A percentile compares a stretch with the other conserved stretches of the same genome.
Evolutionary conservation across 345 rosid species (phyloP).

Genomic region (Eucalyptus pauciflora): DNA sequence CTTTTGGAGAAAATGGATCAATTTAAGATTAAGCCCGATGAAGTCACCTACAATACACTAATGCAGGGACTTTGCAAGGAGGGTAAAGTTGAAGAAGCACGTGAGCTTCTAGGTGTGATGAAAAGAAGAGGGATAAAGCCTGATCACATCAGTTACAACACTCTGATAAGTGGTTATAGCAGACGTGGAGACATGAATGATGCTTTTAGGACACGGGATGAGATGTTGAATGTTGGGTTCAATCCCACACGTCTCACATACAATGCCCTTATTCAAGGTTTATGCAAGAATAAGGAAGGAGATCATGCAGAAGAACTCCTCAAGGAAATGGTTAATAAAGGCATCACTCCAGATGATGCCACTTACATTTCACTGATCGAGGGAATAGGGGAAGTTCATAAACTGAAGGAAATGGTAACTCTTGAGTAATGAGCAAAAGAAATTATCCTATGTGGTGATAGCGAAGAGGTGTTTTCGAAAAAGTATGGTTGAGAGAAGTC

Average conservation of each 20-base stretch:
- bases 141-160: constrained; percentile 74
- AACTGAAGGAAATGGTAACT: neutral
- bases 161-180: constrained; percentile 82
- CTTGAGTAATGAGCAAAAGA: neutral
- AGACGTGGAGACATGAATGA: constrained; percentile 72
- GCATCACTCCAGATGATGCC: constrained; percentile 74
- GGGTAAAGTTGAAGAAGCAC: constrained; percentile 86
- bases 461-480: neutral
- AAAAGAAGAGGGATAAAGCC: constrained; percentile 74
- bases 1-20: constrained; percentile 66
- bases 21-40: constrained; percentile 64
- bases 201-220: constrained; percentile 69
- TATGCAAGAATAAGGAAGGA: constrained; percentile 66
- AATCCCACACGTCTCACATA: constrained; percentile 79
- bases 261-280: constrained; percentile 74
- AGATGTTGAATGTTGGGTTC: constrained; percentile 81
- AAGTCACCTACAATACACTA: constrained; percentile 78
- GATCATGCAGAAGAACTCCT: constrained; percentile 65
- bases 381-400: constrained; percentile 21
- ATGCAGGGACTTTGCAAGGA: constrained; percentile 78
- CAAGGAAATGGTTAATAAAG: constrained; percentile 71
- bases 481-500: neutral
- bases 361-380: constrained; percentile 63
- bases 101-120: constrained; percentile 72
- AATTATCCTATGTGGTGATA: neutral